A percentile compares a stretch with the other conserved stretches of the same genome.
phyloP scores from a whole-genome alignment of 2,329 filamentous ascomycete genomes.

The Pseudogymnoascus sp. region DNA sequence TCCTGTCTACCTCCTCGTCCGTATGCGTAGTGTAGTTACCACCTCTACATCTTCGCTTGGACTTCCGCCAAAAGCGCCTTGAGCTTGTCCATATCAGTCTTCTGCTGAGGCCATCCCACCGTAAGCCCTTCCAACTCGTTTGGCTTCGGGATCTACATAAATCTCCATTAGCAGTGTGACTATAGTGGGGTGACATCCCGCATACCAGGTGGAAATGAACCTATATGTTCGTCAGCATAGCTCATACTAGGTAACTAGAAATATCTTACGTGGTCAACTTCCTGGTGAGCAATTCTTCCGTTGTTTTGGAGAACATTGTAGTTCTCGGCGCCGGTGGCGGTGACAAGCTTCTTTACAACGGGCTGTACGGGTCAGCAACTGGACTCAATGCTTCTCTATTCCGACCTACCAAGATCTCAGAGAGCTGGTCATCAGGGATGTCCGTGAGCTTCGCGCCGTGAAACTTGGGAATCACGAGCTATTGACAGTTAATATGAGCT shows the following conservation, averaged over 20 bases:
- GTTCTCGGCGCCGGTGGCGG: slow-evolving; percentile 64
- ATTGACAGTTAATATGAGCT: slow-evolving; percentile 7
- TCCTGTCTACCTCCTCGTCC: not conserved
- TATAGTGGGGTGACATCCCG: not conserved
- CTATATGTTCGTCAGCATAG: slow-evolving; percentile 32
- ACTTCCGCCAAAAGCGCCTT: slow-evolving; percentile 74
- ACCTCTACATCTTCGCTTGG: slow-evolving; percentile 72
- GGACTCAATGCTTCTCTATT: slow-evolving; percentile 12
- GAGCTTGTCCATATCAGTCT: slow-evolving; percentile 71
- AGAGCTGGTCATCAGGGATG: slow-evolving; percentile 80
- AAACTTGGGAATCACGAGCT: slow-evolving; percentile 91
- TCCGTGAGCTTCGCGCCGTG: slow-evolving; percentile 88
- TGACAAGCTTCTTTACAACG: slow-evolving; percentile 78
- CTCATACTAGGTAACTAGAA: slow-evolving; percentile 9
- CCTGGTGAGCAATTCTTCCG: slow-evolving; percentile 80
- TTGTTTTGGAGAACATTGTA: slow-evolving; percentile 98
- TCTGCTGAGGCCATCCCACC: slow-evolving; percentile 69
- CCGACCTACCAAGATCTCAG: slow-evolving; percentile 64
- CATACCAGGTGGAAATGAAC: slow-evolving; percentile 89
- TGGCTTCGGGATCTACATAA: slow-evolving; percentile 84
- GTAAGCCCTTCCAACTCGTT: slow-evolving; percentile 71
- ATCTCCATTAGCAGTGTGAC: not conserved
- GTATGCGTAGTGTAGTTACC: not conserved
- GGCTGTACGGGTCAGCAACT: slow-evolving; percentile 38
- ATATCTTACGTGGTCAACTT: slow-evolving; percentile 72